phyloP scores from a whole-genome alignment of 768 basidiomycete species.

The Xanthoconium purpureum region DNA sequence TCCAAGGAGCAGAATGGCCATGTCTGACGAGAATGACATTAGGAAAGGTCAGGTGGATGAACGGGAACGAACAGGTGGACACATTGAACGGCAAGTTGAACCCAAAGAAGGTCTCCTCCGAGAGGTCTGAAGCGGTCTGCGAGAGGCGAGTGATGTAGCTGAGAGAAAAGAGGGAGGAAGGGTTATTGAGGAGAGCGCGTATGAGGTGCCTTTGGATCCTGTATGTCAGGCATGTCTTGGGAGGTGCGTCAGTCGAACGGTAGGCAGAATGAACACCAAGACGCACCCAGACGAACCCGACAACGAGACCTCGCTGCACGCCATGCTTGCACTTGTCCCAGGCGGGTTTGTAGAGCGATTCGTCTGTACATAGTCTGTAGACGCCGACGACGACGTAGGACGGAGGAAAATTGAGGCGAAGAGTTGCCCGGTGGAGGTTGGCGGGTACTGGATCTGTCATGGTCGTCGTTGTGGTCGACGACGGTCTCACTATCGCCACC shows the following conservation, averaged over 20 bases:
- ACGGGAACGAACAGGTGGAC: constrained; percentile 55
- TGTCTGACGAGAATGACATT: constrained; percentile 46
- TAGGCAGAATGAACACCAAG: neutral
- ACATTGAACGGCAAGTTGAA: constrained; percentile 62
- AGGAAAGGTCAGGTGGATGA: neutral
- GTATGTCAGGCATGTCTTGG: constrained; percentile 65
- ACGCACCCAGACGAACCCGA: constrained; percentile 70
- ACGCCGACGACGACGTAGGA: constrained; percentile 83
- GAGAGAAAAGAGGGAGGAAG: constrained; percentile 29
- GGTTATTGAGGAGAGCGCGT: constrained; percentile 28
- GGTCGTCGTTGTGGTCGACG: neutral
- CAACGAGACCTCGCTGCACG: constrained; percentile 59
- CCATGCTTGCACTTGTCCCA: constrained; percentile 88
- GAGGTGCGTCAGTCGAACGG: neutral
- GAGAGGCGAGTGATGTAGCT: constrained; percentile 26
- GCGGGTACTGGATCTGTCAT: constrained; percentile 37
- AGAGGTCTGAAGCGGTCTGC: constrained; percentile 27
- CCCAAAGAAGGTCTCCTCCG: constrained; percentile 60
- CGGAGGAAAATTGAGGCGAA: constrained; percentile 72
- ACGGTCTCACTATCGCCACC: neutral
- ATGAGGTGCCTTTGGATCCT: constrained; percentile 69
- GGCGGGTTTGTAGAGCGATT: constrained; percentile 62
- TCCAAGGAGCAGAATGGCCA: constrained; percentile 68
- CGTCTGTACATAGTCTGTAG: constrained; percentile 78
- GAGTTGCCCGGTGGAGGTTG: constrained; percentile 48